Base-by-base conservation (phyloP, 768 basidiomycete genomes). In the Rhodosporidiobolus odoratus region DNA sequence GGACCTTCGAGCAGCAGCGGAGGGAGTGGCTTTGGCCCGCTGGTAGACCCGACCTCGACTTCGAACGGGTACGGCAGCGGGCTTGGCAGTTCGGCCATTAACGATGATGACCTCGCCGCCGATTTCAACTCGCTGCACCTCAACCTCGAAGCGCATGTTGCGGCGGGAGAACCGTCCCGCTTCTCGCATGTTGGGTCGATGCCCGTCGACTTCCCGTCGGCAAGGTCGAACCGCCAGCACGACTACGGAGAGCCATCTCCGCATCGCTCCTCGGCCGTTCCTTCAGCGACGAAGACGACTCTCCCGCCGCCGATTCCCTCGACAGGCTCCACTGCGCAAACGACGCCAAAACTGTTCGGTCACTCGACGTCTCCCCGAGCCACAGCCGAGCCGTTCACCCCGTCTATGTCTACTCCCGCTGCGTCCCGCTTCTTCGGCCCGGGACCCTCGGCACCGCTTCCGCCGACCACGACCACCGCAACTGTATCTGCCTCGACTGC, bases 91-190 rank as follows among this genome's bases (percentile, higher is more conserved):
- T 75, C 70, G 8, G 68, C 70, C 32, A 72, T 69, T 62, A 69
- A 76, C 66, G 76, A 77, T 60, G 76, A 77, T 60, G 76, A 77
- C 48, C 66, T 76, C 56, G 76, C 76, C 1, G 73, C 73, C 8
- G 76, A 77, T 54, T 61, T 74, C 58, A 77, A 77, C 67, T 76
- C 76, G 52, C 64, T 77, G 10, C 76, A 77, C 40, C 68, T 77
- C 25, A 76, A 73, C 59, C 71, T 77, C 64, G 76, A 77, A 48
- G 72, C 73, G 6, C 72, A 74, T 34, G 75, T 40, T 27, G 53
- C 65, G 15, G 37, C 45, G 1, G 17, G 37, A 12, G 65, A 48
- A 58, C 65, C 64, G 38, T 25, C 57, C 19, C 13, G 57, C 5
- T 58, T 50, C 27, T 4, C 57, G 2, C 68, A 67, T 25, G 68